Evolutionary conservation across 768 basidiomycete species (phyloP).

Genomic region (Tricholomella constricta): DNA sequence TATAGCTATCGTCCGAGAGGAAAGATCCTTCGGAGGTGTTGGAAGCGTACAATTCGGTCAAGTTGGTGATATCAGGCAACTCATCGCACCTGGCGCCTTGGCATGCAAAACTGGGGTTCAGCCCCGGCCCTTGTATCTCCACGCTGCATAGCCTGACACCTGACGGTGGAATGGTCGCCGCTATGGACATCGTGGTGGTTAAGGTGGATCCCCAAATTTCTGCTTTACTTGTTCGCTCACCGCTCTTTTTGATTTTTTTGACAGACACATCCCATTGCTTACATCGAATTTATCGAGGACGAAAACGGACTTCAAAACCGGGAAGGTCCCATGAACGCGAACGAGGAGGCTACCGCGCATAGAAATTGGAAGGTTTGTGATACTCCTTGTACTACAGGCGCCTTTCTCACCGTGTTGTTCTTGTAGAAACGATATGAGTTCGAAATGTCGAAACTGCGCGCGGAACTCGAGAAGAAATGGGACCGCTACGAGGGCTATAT

Average conservation of each 20-base stretch:
- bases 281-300: constrained; percentile 64
- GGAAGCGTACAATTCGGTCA: constrained; percentile 71
- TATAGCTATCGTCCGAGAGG: constrained; percentile 64
- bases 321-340: constrained; percentile 68
- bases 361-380: constrained; percentile 70
- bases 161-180: constrained; percentile 78
- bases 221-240: background rate
- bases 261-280: constrained; percentile 76
- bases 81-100: constrained; percentile 85
- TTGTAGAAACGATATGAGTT: constrained; percentile 57
- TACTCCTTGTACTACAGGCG: background rate
- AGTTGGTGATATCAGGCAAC: constrained; percentile 77
- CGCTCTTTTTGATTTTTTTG: background rate
- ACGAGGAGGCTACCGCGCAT: constrained; percentile 62
- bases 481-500: constrained; percentile 57
- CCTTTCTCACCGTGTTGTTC: background rate
- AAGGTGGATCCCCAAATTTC: constrained; percentile 45
- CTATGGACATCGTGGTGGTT: constrained; percentile 72
- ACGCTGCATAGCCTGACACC: constrained; percentile 76
- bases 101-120: constrained; percentile 87
- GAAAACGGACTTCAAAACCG: constrained; percentile 48
- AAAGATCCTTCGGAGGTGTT: constrained; percentile 84
- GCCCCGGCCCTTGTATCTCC: constrained; percentile 62
- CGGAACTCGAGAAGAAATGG: constrained; percentile 58
- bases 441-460: constrained; percentile 59